Evolutionary conservation across 2,329 filamentous ascomycete species (phyloP).

Genomic region (Apiospora arundinis): DNA sequence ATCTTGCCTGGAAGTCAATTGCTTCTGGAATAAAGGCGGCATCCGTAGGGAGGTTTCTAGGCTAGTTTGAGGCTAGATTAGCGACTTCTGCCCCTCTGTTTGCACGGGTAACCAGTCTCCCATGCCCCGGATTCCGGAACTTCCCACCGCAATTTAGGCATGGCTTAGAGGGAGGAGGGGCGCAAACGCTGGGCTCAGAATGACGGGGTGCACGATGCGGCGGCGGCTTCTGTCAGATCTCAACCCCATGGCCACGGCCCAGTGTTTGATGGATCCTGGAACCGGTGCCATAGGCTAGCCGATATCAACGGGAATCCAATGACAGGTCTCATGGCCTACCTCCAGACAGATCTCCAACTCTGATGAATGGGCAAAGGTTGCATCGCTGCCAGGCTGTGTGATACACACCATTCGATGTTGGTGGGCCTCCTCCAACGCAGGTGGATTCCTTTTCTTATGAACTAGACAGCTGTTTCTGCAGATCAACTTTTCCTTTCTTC

Average conservation of each 20-base stretch:
- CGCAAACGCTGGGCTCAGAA: neutral
- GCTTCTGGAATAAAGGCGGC: neutral
- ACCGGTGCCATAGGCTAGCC: neutral
- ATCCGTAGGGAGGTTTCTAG: neutral
- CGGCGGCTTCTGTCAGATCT: neutral
- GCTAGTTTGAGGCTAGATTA: neutral
- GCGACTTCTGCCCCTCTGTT: constrained; percentile 4
- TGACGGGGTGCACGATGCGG: neutral
- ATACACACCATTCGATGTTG: neutral
- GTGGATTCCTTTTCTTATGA: constrained; percentile 1
- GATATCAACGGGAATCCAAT: neutral
- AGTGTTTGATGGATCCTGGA: neutral
- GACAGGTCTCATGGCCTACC: neutral
- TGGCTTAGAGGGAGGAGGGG: neutral
- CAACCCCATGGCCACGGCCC: neutral
- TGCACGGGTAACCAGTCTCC: neutral
- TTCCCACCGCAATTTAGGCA: neutral
- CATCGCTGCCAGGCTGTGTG: neutral
- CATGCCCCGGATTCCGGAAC: constrained; percentile 2
- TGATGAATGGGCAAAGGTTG: neutral
- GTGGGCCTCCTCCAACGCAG: neutral
- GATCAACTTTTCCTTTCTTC: constrained; percentile 13
- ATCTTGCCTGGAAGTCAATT: neutral
- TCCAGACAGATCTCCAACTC: neutral
- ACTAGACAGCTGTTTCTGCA: neutral